phyloP scores from a whole-genome alignment of 257 asterid species.

The Thymus quinquecostatus region DNA sequence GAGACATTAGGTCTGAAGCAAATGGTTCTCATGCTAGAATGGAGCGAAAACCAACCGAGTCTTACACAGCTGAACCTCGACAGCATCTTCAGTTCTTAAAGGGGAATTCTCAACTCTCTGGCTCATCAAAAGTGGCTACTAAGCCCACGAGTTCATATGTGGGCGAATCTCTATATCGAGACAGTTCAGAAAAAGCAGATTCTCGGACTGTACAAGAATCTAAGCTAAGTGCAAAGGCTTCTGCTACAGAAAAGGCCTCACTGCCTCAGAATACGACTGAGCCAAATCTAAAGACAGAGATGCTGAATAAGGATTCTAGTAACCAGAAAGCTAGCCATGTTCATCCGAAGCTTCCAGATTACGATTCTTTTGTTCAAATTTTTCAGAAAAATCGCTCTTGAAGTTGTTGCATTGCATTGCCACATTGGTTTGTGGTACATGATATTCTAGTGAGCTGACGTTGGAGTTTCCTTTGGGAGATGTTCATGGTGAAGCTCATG shows the following conservation, averaged over 20 bases:
- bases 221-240: slow-evolving; percentile 30
- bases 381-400: slow-evolving; percentile 50
- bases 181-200: slow-evolving; percentile 30
- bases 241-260: slow-evolving; percentile 33
- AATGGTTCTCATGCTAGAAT: slow-evolving; percentile 10
- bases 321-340: slow-evolving; percentile 67
- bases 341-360: slow-evolving; percentile 95
- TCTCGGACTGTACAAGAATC: slow-evolving; percentile 6
- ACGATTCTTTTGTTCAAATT: slow-evolving; percentile 54
- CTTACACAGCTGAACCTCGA: slow-evolving; percentile 14
- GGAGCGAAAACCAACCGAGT: slow-evolving; percentile 26
- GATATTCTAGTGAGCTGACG: too few species aligned
- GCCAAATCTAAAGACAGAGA: slow-evolving; percentile 37
- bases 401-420: not conserved
- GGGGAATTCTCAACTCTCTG: not conserved
- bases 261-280: slow-evolving; percentile 32
- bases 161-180: slow-evolving; percentile 29
- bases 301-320: slow-evolving; percentile 43
- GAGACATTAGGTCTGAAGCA: too few species aligned
- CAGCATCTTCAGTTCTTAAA: slow-evolving; percentile 19
- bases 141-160: not conserved
- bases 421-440: too few species aligned
- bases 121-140: slow-evolving; percentile 30
- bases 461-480: too few species aligned
- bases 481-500: too few species aligned